Base-by-base conservation (phyloP, 1,284 basidiomycete genomes). In the Puccinia brachypodii region DNA sequence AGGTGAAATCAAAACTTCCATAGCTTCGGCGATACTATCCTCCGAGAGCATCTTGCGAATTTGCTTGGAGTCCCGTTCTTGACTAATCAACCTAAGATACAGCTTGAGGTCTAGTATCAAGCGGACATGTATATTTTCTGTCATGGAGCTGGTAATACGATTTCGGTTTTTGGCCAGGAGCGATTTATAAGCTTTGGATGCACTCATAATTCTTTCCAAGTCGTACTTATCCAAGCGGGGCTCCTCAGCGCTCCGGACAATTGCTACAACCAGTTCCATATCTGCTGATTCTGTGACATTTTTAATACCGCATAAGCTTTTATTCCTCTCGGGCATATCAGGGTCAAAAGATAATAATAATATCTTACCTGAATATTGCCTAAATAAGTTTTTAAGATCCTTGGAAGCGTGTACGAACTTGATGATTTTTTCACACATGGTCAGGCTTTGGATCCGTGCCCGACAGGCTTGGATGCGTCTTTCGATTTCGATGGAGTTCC, bases 231-330 rank as follows among this genome's bases (percentile, higher is more conserved):
- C 83, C 8, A 85, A 76, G 8, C 83, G 82, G 22, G 84, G 84
- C 76, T 84, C 83, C 76, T 85, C 84, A 40, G 83, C 84, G 16
- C 84, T 84, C 3, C 84, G 84, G 19, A 85, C 80, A 76, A 85
- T 84, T 42, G 83, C 82, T 22, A 85, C 82, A 9, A 85, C 84
- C 38, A 85, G 83, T 47, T 84, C 84, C 69, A 85, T 75, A 40
- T 83, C 71, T 72, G 82, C 82, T 44, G 83, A 83, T 53, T 83
- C 84, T 84, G 56, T 36, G 25, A 60, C 25, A 36, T 25, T 36
- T 44, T 58, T 14, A 60, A 56, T 58, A 69, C 31, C 40, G 38
- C 53, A 38, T 71, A 38, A 71, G 77, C 68, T 9, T 56, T 40
- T 25, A 13, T 7, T n/a, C 40, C 38, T 13, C 25, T 33, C 19